Percentiles rank a stretch among this genome's conserved stretches.
phyloP scores from a whole-genome alignment of 768 basidiomycete species.

The Sporobolomyces pararoseus region DNA sequence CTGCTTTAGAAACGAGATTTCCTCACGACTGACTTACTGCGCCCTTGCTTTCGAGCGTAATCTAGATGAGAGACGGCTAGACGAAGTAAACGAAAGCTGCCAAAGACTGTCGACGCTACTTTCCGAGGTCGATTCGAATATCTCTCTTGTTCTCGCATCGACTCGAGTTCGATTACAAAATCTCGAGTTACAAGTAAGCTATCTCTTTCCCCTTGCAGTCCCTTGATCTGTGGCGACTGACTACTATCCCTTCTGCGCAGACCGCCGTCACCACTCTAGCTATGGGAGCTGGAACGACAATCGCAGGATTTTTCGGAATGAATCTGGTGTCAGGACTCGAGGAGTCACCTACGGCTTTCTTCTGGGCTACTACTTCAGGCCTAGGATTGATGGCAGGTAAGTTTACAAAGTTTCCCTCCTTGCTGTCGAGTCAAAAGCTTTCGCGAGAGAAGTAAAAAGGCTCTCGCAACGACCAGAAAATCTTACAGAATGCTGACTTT shows the following conservation, averaged over 20 bases:
- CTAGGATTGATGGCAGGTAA: constrained; percentile 11
- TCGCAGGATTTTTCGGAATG: constrained; percentile 38
- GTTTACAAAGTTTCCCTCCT: not conserved
- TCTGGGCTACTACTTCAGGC: not conserved
- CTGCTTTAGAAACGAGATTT: too few species aligned
- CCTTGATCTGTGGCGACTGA: too few species aligned
- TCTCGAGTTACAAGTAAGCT: constrained; percentile 34
- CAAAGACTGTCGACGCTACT: constrained; percentile 22
- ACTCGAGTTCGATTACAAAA: constrained; percentile 32
- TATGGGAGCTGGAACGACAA: constrained; percentile 29
- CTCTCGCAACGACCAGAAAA: too few species aligned
- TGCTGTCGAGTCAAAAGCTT: too few species aligned
- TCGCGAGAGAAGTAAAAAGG: too few species aligned
- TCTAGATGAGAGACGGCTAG: constrained; percentile 36
- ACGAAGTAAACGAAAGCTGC: constrained; percentile 34
- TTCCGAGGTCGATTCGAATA: constrained; percentile 35
- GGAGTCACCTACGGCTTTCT: constrained; percentile 27
- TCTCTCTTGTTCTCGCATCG: constrained; percentile 25
- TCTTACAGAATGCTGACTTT: too few species aligned
- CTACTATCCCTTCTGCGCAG: not conserved
- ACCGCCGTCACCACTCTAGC: constrained; percentile 38
- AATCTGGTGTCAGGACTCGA: constrained; percentile 31
- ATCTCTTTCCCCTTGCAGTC: too few species aligned
- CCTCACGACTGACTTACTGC: too few species aligned
- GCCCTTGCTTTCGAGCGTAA: too few species aligned